Evolutionary conservation across 768 basidiomycete species (phyloP), one percentile per base, ranked within the genome.

Genomic region (Lactarius quietus): DNA sequence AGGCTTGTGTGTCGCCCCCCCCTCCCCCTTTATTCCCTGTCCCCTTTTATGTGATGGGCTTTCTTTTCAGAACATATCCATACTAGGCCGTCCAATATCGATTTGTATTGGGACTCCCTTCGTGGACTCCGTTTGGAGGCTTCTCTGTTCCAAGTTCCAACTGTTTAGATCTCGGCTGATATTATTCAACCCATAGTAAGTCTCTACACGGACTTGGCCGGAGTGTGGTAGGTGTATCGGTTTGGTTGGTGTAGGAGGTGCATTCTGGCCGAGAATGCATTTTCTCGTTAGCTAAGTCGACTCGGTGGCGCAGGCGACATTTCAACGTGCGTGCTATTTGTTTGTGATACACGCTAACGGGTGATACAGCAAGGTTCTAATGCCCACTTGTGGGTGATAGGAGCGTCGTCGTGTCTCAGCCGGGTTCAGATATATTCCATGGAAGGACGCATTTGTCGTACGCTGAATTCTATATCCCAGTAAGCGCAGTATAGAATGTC

Each of bases 1-100:
- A 48, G 64, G 41, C 58, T 31, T 38, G 64, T 48, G 59, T 33
- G 43, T 56, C 59, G 59, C 54, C 38, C 36, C 10, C n/a, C 45
- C n/a, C 45, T 45, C 43, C 20, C 15, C 6, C 29, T 36, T 18
- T 12, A 20, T 20, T 18, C 17, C 18, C 3, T 17, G 35, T 36
- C 14, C 20, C 12, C n/a, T 65, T 48, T 45, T 45, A 33, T 29
- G 35, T 61, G 59, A 61, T 18, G 36, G 43, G 23, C 12, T n/a
- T 20, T 9, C 23, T 45, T 20, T 10, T n/a, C n/a, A n/a, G n/a
- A 45, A n/a, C 10, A 10, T 10, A 20, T 45, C 8, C 43, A 20
- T 45, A 23, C 45, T 45, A 20, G 41, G 20, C 7, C 6, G 45
- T 23, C 45, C 45, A 23, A 23, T 45, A n/a, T 23, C 45, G 45